phyloP scores from a whole-genome alignment of 2,329 filamentous ascomycete species.

The Penicillium fuscoglaucum region DNA sequence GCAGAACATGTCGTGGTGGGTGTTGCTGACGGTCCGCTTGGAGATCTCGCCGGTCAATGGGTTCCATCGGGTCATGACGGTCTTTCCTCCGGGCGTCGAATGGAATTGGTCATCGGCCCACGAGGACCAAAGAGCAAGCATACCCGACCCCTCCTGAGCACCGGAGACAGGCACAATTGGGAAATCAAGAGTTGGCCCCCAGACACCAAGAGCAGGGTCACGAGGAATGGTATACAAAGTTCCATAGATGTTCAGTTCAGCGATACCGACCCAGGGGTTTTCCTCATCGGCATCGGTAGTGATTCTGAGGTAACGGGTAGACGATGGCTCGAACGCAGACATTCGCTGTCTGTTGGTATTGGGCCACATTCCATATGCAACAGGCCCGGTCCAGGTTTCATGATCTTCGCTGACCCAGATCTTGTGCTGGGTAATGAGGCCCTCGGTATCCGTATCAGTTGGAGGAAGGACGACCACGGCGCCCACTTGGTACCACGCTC shows the following conservation, averaged over 20 bases:
- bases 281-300: neutral
- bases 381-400: constrained; percentile 5
- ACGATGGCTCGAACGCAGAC: constrained; percentile 10
- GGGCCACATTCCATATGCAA: constrained; percentile 16
- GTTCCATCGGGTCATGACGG: constrained; percentile 20
- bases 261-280: constrained; percentile 8
- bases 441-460: neutral
- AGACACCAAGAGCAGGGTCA: constrained; percentile 22
- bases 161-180: constrained; percentile 28
- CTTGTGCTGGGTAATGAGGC: constrained; percentile 14
- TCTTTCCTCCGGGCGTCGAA: constrained; percentile 17
- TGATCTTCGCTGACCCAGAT: constrained; percentile 9
- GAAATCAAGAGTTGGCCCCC: constrained; percentile 31
- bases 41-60: constrained; percentile 9
- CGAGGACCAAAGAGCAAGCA: constrained; percentile 21
- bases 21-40: constrained; percentile 23
- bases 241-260: constrained; percentile 13
- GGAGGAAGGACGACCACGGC: constrained; percentile 10
- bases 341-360: constrained; percentile 8
- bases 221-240: constrained; percentile 13
- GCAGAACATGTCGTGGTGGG: constrained; percentile 33
- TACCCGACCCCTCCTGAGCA: constrained; percentile 21
- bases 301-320: constrained; percentile 11
- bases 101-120: constrained; percentile 20
- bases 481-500: constrained; percentile 7